These are phyloP conservation scores for Stagonosporopsis rhizophila DNA, from an alignment of 2,329 filamentous ascomycete species.

Conservation along the genomic window DNA sequence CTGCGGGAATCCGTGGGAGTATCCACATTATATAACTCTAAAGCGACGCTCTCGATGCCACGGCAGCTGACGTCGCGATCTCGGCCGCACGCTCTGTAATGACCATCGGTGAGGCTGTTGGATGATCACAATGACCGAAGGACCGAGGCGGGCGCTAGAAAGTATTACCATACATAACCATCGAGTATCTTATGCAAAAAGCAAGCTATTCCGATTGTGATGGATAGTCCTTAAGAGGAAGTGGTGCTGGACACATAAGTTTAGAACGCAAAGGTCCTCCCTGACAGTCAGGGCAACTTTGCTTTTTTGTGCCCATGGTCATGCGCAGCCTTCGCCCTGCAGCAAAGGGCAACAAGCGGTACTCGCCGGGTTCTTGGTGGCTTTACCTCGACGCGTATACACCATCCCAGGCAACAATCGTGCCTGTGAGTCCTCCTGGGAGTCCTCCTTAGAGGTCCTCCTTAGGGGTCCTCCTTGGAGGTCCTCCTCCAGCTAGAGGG, in stretches of 20 bases:
- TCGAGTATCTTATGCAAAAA: constrained; percentile 4
- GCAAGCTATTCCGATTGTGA: background rate
- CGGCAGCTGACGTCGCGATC: constrained; percentile 2
- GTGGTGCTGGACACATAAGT: background rate
- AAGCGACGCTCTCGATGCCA: background rate
- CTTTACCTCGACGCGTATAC: background rate
- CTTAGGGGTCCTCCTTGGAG: background rate
- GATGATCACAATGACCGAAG: constrained; percentile 14
- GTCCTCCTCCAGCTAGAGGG: background rate
- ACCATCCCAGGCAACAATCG: background rate
- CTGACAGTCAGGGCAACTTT: background rate
- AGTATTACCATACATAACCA: background rate
- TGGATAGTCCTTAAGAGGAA: background rate
- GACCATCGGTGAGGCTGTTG: constrained; percentile 6
- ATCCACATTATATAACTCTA: constrained; percentile 5
- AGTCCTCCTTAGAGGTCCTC: background rate
- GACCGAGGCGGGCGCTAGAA: background rate
- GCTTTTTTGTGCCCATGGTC: background rate
- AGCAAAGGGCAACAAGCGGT: constrained; percentile 4
- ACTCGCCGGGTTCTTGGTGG: background rate
- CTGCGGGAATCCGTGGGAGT: constrained; percentile 7
- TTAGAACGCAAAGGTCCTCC: background rate
- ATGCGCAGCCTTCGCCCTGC: background rate
- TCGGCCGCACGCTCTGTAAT: background rate
- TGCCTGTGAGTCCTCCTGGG: background rate